These are phyloP conservation scores for Trifolium subterraneum DNA, from an alignment of 306 rosid species.

Conservation along the genomic window DNA sequence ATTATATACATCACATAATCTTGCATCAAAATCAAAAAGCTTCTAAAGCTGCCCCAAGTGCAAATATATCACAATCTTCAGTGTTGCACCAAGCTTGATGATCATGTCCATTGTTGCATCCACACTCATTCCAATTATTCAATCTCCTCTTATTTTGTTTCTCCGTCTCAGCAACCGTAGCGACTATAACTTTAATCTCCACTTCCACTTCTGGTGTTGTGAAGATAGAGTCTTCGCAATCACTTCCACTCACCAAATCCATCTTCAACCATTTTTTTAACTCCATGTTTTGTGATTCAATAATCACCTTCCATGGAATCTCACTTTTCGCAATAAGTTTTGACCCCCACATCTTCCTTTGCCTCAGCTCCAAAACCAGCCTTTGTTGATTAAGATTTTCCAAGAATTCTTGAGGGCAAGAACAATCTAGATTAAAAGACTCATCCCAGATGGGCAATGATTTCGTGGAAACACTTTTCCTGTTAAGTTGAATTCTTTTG, in stretches of 20 bases:
- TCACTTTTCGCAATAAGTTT: constrained; percentile 65
- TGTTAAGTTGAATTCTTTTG: constrained; percentile 55
- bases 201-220: constrained; percentile 56
- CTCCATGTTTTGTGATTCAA: constrained; percentile 69
- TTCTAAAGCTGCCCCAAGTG: constrained; percentile 64
- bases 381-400: constrained; percentile 57
- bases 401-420: constrained; percentile 55
- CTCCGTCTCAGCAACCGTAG: constrained; percentile 10
- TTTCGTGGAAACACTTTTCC: constrained; percentile 50
- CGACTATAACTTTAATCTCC: constrained; percentile 50
- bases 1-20: not conserved
- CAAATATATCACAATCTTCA: constrained; percentile 65
- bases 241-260: constrained; percentile 38
- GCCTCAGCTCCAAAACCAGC: constrained; percentile 72
- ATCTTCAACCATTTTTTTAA: constrained; percentile 68
- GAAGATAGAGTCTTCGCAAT: constrained; percentile 15
- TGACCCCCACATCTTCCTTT: constrained; percentile 60
- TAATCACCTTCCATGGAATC: constrained; percentile 66
- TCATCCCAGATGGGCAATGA: constrained; percentile 66
- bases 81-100: constrained; percentile 37
- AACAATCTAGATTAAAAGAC: constrained; percentile 70
- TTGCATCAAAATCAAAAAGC: constrained; percentile 41
- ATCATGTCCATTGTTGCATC: constrained; percentile 59
- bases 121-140: constrained; percentile 58
- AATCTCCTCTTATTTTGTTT: constrained; percentile 31